Evolutionary conservation across 495 filamentous ascomycete species (phyloP).

Genomic region (Penicillium angulare): DNA sequence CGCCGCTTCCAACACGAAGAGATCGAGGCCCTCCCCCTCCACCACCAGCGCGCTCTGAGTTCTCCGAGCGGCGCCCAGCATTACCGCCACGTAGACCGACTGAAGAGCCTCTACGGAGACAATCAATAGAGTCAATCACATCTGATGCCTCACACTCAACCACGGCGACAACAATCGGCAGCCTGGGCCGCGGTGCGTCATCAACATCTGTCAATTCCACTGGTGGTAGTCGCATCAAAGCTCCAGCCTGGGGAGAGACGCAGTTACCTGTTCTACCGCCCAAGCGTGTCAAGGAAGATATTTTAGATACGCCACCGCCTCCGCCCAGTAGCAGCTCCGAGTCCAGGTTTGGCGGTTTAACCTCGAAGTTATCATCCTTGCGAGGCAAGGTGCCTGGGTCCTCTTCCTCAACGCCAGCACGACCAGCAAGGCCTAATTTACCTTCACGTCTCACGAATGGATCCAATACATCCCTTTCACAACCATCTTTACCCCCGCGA

Average conservation of each 20-base stretch:
- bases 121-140: conserved; percentile 34
- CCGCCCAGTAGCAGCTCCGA: conserved; percentile 23
- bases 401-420: conserved; percentile 7
- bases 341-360: conserved; percentile 17
- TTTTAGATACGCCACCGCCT: conserved; percentile 13
- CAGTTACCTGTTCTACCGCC: conserved; percentile 47
- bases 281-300: conserved; percentile 28
- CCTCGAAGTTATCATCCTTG: conserved; percentile 18
- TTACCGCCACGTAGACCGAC: conserved; percentile 42
- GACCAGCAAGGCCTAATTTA: conserved; percentile 6
- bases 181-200: conserved; percentile 28
- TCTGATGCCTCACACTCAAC: conserved; percentile 41
- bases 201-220: conserved; percentile 33
- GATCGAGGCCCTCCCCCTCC: conserved; percentile 40
- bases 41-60: conserved; percentile 38
- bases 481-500: conserved; percentile 33
- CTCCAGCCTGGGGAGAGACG: conserved; percentile 46
- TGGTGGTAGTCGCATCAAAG: conserved; percentile 27
- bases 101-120: conserved; percentile 22
- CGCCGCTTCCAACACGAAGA: conserved; percentile 51
- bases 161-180: conserved; percentile 33
- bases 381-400: conserved; percentile 15
- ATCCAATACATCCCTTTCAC: conserved; percentile 1
- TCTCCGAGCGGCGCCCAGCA: conserved; percentile 35
- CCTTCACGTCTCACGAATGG: conserved; percentile 10